Conservation (phyloP, 148 eudicot genomes). For the Camellia lanceoleosa region DNA sequence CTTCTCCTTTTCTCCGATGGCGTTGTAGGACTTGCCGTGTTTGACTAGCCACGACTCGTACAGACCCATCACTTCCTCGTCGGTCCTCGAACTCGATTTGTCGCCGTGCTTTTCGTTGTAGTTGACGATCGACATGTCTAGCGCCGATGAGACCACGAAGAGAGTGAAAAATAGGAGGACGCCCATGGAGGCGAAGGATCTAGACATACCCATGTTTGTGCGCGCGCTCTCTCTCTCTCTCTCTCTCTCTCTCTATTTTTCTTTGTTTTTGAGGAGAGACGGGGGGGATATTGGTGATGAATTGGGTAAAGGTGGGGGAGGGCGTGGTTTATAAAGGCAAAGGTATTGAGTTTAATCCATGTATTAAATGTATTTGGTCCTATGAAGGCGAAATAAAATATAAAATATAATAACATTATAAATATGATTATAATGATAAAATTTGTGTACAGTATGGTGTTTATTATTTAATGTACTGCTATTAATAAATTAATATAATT, state of each 20-base stretch:
- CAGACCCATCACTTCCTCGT: slow-evolving; percentile 43
- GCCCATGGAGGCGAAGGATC: slow-evolving; percentile 2
- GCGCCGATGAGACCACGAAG: slow-evolving; percentile 27
- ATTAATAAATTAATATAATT: too few relatives aligned
- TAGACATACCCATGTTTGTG: background rate
- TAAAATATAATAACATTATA: background rate
- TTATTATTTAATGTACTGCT: too few relatives aligned
- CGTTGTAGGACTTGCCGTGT: slow-evolving; percentile 65
- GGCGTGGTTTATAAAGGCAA: background rate
- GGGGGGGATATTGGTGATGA: background rate
- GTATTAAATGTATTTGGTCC: background rate
- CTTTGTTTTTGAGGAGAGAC: background rate
- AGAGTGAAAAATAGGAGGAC: slow-evolving; percentile 18
- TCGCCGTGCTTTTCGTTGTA: slow-evolving; percentile 25
- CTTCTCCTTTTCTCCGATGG: slow-evolving; percentile 52
- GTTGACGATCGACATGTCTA: slow-evolving; percentile 43
- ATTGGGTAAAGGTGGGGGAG: background rate
- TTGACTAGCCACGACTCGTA: slow-evolving; percentile 71
- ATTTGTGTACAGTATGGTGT: too few relatives aligned
- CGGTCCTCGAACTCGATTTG: slow-evolving; percentile 19
- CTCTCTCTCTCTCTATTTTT: background rate
- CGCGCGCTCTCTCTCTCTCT: slow-evolving; percentile 3
- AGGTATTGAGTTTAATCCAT: background rate
- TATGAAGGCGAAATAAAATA: background rate
- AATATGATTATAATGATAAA: too few relatives aligned